Evolutionary conservation across 192 early-diverging fungal genomes (phyloP).

Genomic region (Chytriomyces hyalinus): DNA sequence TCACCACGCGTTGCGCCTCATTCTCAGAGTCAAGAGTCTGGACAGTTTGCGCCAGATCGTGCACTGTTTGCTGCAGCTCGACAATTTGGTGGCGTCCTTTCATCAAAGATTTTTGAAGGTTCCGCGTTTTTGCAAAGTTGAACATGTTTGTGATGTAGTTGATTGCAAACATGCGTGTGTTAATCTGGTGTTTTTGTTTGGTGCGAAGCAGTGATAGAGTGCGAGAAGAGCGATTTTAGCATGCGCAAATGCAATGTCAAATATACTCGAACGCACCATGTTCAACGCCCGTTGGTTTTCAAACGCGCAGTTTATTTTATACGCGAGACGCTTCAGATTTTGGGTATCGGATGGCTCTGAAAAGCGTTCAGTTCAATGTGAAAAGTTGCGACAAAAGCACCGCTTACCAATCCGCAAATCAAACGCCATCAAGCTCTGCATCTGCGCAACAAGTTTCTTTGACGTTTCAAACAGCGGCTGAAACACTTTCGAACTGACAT

Average conservation of each 20-base stretch:
- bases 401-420: constrained; percentile 7
- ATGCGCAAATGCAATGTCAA: neutral
- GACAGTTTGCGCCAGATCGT: constrained; percentile 36
- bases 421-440: constrained; percentile 16
- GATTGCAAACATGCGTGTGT: constrained; percentile 46
- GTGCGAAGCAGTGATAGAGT: too few relatives aligned
- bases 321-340: constrained; percentile 12
- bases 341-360: constrained; percentile 22
- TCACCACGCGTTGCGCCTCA: constrained; percentile 18
- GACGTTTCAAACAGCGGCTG: constrained; percentile 19
- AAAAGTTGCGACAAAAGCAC: neutral
- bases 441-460: constrained; percentile 22
- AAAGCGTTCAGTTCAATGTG: neutral
- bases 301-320: constrained; percentile 27
- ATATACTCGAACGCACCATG: neutral
- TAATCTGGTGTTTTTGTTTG: constrained; percentile 29
- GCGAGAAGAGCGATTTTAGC: neutral
- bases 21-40: constrained; percentile 8
- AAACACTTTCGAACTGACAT: constrained; percentile 14
- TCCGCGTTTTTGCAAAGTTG: constrained; percentile 49
- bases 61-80: constrained; percentile 47
- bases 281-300: constrained; percentile 30
- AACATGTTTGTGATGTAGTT: constrained; percentile 51
- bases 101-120: constrained; percentile 40
- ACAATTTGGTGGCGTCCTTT: constrained; percentile 41